These are phyloP conservation scores for Penicillium sp. DNA, from an alignment of 2,329 filamentous ascomycete genomes.

Conservation along the genomic window DNA sequence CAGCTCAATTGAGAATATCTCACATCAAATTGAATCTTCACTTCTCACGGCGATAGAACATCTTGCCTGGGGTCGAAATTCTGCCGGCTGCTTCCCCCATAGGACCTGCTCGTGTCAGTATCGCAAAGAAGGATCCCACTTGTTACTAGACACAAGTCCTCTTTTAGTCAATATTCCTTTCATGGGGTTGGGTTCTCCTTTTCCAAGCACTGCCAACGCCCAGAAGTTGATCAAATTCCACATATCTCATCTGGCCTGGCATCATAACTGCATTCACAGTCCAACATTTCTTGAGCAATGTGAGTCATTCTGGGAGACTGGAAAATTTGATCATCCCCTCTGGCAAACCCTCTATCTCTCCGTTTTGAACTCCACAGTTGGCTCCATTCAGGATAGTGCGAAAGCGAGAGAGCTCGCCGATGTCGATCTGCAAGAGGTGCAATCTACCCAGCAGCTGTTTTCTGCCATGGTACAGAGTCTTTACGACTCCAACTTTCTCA, in stretches of 20 bases:
- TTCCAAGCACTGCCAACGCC: slow-evolving; percentile 16
- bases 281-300: slow-evolving; percentile 29
- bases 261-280: slow-evolving; percentile 27
- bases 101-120: slow-evolving; percentile 31
- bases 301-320: slow-evolving; percentile 25
- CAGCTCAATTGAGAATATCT: slow-evolving; percentile 6
- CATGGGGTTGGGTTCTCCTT: slow-evolving; percentile 6
- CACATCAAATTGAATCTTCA: slow-evolving; percentile 25
- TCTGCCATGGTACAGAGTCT: slow-evolving; percentile 36
- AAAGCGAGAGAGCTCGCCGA: slow-evolving; percentile 17
- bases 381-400: slow-evolving; percentile 26
- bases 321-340: slow-evolving; percentile 25
- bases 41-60: slow-evolving; percentile 38
- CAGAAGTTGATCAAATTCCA: slow-evolving; percentile 27
- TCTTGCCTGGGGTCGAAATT: slow-evolving; percentile 41
- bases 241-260: slow-evolving; percentile 24
- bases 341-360: slow-evolving; percentile 29
- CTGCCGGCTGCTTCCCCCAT: slow-evolving; percentile 37
- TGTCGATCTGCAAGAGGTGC: slow-evolving; percentile 24
- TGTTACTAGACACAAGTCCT: slow-evolving; percentile 12
- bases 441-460: slow-evolving; percentile 28
- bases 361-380: slow-evolving; percentile 25
- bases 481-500: slow-evolving; percentile 35
- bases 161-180: slow-evolving; percentile 14
- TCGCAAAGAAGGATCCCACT: slow-evolving; percentile 18